Evolutionary conservation across 176 grass and related monocot genomes (phyloP), one percentile per base, ranked within the genome.

Genomic region (Aegilops sharonensis): DNA sequence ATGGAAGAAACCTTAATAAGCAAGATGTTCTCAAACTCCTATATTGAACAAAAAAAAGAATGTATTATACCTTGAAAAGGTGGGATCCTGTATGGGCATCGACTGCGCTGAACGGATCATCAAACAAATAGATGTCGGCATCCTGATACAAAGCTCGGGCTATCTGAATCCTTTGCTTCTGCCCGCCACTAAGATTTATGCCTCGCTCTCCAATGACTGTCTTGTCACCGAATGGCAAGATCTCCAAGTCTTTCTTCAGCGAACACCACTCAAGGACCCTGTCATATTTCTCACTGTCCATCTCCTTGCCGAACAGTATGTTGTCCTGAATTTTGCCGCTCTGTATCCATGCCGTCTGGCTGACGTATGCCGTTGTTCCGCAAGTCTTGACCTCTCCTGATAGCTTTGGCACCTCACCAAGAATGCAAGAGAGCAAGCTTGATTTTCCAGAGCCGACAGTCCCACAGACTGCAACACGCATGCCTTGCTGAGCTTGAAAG

Each of bases 161-260:
- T 89, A 89, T 89, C 77, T 89, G 87, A 89, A 89, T 85, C 77
- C 87, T 80, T 75, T 89, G 87, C 39, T 89, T 89, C 34, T 89
- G 87, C 20, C 87, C 87, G 0, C 87, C 87, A 7, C 87, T 89
- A 66, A 85, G 87, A 83, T 89, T 89, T 77, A 89, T 89, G 62
- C 87, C 87, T 67, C 87, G 77, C 76, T 89, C 87, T 75, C 87
- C 87, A 42, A 85, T 89, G 68, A 89, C 68, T 3, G 87, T 89
- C 42, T 85, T 45, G 12, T 89, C 87, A 73, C 87, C 87, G 2
- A 80, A 85, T 67, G 87, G 87, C 43, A 89, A 89, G 35, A 89
- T 85, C 35, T 89, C 87, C 5, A 89, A 75, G 43, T 89, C 87
- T 85, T 85, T 89, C 18, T 89, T 85, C 59, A 89, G 62, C 2